Conservation (phyloP, 1,284 basidiomycete genomes). For the Kalmanozyma brasiliensis region DNA sequence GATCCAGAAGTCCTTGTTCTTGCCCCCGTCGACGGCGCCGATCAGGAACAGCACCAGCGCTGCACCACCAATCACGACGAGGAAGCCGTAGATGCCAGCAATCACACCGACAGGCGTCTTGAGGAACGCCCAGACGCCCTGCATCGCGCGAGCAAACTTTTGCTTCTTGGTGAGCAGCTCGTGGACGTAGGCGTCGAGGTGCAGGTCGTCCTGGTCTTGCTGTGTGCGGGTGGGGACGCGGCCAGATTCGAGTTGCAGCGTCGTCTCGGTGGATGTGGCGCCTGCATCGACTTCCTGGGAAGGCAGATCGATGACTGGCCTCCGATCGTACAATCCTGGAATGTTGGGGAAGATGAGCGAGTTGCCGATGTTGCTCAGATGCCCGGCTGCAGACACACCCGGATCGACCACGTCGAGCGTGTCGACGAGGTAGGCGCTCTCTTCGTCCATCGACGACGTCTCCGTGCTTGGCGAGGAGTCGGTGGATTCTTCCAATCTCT, state of each 20-base stretch:
- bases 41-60: conserved; percentile 47
- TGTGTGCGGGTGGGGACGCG: neutral
- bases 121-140: conserved; percentile 83
- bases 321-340: conserved; percentile 74
- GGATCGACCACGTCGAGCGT: conserved; percentile 78
- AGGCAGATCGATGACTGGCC: conserved; percentile 74
- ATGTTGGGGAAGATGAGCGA: conserved; percentile 75
- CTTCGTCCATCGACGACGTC: conserved; percentile 26
- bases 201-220: conserved; percentile 30
- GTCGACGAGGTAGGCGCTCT: conserved; percentile 42
- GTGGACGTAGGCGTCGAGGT: conserved; percentile 46
- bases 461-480: neutral
- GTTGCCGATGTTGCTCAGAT: conserved; percentile 79
- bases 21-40: conserved; percentile 36
- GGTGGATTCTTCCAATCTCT: no score
- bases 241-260: conserved; percentile 35
- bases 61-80: conserved; percentile 50
- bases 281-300: conserved; percentile 23
- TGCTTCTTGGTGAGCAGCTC: conserved; percentile 42
- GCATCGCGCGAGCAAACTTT: conserved; percentile 73
- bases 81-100: conserved; percentile 81
- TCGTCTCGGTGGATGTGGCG: conserved; percentile 20
- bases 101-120: conserved; percentile 79
- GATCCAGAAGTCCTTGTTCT: conserved; percentile 71
- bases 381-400: conserved; percentile 77